Base-by-base conservation (phyloP, 1,284 basidiomycete species). In the Ceratobasidium sp. region DNA sequence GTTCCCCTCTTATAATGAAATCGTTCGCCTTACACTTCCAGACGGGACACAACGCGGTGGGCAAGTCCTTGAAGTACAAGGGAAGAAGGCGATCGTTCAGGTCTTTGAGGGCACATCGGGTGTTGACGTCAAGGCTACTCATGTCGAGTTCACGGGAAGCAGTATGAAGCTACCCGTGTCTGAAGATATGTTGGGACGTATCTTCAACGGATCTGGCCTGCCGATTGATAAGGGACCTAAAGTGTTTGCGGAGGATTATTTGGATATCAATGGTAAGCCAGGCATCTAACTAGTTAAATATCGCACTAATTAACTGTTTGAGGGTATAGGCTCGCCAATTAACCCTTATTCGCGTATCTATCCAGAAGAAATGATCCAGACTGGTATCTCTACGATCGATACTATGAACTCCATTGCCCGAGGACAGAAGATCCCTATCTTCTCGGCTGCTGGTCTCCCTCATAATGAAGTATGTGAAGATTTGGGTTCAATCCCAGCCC, bases 331-430 rank as follows among this genome's bases (percentile, higher is more conserved):
- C 80, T 98, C 97, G 7, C 98, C 97, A 68, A 99, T 99, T 88
- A 99, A 99, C 87, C 98, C 98, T 20, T 99, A 94, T 88, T 97
- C 96, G 80, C 96, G 98, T 85, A 98, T 98, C 87, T 99, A 99
- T 88, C 98, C 98, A 80, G 98, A 99, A 87, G 97, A 99, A 88
- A 99, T 99, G 98, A 99, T 99, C 82, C 98, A 99, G 87, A 99
- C 98, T 26, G 98, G 98, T 88, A 99, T 99, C 85, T 99, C 97
- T 55, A 99, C 98, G 46, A 98, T 99, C 84, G 97, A 99, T 86
- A 93, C 92, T 70, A 98, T 99, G 97, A 98, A 99, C 88, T 98
- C 97, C 80, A 99, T 99, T 85, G 98, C 98, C 78, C 96, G 98
- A 89, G 98, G 98, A 64, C 98, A 99, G 87, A 99, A 99, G 91